phyloP scores from a whole-genome alignment of 306 rosid species.

The Malus orientalis region DNA sequence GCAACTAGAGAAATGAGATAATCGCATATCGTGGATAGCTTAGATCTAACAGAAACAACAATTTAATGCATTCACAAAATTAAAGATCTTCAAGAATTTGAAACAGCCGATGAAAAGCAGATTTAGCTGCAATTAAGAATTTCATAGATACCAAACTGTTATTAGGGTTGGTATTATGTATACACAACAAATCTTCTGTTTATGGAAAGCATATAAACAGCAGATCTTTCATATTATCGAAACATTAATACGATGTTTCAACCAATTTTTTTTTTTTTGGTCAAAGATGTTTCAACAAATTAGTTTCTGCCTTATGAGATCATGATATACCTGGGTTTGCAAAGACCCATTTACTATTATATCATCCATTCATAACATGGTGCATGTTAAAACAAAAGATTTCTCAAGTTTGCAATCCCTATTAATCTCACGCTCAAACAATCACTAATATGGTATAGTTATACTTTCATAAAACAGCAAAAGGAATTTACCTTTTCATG shows the following conservation, averaged over 20 bases:
- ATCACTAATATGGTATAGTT: neutral
- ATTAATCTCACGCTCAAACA: neutral
- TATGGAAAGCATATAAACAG: neutral
- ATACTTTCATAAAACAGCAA: neutral
- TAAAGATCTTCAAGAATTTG: neutral
- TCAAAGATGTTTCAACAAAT: neutral
- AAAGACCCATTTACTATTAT: neutral
- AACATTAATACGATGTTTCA: neutral
- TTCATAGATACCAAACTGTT: neutral
- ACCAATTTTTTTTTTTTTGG: too few species aligned
- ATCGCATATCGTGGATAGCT: neutral
- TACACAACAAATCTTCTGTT: neutral
- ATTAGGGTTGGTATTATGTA: neutral
- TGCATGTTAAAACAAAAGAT: neutral
- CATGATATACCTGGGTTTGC: neutral
- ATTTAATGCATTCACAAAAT: neutral
- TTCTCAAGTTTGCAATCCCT: neutral
- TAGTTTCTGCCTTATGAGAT: neutral
- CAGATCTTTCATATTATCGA: neutral
- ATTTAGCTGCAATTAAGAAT: neutral
- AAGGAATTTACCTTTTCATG: conserved; percentile 42
- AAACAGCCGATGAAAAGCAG: neutral
- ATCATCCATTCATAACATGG: neutral
- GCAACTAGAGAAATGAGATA: neutral
- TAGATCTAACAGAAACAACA: neutral